Evolutionary conservation across 2,329 filamentous ascomycete genomes (phyloP).

Genomic region (Exutisphaerella laricina): DNA sequence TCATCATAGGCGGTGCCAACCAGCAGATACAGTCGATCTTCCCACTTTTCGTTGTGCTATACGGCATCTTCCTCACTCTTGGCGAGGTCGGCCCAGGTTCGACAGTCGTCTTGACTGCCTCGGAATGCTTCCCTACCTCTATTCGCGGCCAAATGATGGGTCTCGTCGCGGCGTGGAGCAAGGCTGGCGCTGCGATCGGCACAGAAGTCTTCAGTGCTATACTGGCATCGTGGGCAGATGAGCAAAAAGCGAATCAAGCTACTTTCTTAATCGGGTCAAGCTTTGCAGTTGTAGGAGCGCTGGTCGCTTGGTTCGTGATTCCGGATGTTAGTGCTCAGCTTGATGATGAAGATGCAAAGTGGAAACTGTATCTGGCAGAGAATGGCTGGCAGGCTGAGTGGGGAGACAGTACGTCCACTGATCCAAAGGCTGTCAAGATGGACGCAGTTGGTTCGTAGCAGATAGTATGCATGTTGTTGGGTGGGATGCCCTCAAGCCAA

Average conservation of each 20-base stretch:
- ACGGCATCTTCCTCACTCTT: constrained; percentile 67
- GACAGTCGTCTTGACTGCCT: constrained; percentile 68
- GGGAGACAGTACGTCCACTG: constrained; percentile 9
- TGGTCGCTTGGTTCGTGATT: constrained; percentile 53
- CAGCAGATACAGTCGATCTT: constrained; percentile 30
- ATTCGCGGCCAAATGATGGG: constrained; percentile 69
- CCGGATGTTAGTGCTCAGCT: constrained; percentile 18
- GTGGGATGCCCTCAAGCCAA: no score
- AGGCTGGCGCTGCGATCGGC: constrained; percentile 72
- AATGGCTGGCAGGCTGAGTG: constrained; percentile 13
- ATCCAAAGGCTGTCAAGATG: constrained; percentile 10
- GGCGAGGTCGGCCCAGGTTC: constrained; percentile 66
- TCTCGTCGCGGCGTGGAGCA: constrained; percentile 64
- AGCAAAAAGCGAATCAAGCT: constrained; percentile 62
- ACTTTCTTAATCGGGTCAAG: constrained; percentile 78
- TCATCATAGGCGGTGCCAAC: constrained; percentile 70
- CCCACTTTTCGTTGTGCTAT: constrained; percentile 62
- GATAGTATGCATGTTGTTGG: no score
- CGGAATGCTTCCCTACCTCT: constrained; percentile 82
- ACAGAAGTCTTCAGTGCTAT: constrained; percentile 68
- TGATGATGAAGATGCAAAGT: constrained; percentile 11
- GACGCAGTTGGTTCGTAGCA: constrained; percentile 8
- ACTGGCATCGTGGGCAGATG: constrained; percentile 51
- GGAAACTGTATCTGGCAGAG: constrained; percentile 12
- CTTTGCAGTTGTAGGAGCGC: constrained; percentile 66